These are phyloP conservation scores for Azolla pinnata DNA, from an alignment of 75 land plant species.

Conservation along the genomic window DNA sequence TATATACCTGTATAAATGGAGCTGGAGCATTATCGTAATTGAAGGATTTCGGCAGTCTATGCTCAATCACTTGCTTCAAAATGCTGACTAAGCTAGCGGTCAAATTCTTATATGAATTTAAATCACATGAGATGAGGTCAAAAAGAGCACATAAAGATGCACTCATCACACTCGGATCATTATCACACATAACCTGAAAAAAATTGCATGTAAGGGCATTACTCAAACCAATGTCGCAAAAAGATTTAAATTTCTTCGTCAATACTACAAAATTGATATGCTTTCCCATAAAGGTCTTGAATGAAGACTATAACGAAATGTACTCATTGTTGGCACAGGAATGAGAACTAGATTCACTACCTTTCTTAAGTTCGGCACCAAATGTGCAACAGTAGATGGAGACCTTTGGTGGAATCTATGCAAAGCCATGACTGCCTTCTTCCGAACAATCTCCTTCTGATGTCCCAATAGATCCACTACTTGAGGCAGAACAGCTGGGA, in stretches of 20 bases:
- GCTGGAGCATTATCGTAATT: slow-evolving; percentile 97
- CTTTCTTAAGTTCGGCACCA: slow-evolving; percentile 59
- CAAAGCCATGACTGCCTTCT: slow-evolving; percentile 96
- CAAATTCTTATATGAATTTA: slow-evolving; percentile 57
- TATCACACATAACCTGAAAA: slow-evolving; percentile 76
- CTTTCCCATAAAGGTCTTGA: too few relatives aligned
- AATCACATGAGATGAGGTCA: slow-evolving; percentile 68
- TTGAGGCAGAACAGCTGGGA: slow-evolving; percentile 94
- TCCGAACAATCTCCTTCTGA: slow-evolving; percentile 73
- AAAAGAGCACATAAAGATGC: slow-evolving; percentile 84
- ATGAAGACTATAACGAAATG: too few relatives aligned
- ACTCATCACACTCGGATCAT: slow-evolving; percentile 97
- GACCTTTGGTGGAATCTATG: slow-evolving; percentile 80
- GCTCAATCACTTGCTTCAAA: slow-evolving; percentile 89
- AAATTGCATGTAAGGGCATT: too few relatives aligned
- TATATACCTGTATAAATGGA: slow-evolving; percentile 90
- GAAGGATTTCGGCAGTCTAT: slow-evolving; percentile 70
- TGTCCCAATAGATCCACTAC: slow-evolving; percentile 77
- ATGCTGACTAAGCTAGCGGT: slow-evolving; percentile 78
- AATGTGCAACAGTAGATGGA: slow-evolving; percentile 66
- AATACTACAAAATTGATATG: too few relatives aligned
- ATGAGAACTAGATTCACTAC: too few relatives aligned
- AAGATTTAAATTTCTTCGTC: too few relatives aligned
- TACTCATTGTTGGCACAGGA: too few relatives aligned
- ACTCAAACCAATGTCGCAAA: too few relatives aligned